Base-by-base conservation (phyloP, 768 basidiomycete genomes). In the Crassisporium funariophilum region DNA sequence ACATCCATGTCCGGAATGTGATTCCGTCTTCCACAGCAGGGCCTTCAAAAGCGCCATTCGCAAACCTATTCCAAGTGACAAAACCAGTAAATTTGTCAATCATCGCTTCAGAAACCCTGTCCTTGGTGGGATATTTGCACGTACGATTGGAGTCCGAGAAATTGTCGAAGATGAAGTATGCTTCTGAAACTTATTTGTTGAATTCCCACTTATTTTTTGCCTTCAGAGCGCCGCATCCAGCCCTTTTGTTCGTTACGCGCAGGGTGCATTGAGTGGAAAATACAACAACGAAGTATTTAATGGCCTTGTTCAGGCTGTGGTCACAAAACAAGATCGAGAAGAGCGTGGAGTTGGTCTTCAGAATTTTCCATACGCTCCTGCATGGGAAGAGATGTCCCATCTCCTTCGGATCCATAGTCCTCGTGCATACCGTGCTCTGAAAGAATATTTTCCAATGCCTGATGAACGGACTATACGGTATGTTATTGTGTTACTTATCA, bases 341-440 rank as follows among this genome's bases (percentile, higher is more conserved):
- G 55, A 56, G 3, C 54, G 59, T 0, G 68, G 68, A 0, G 55
- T 61, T 1, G 69, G 67, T 0, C 54, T 57, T 46, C 68, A 68
- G 41, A 72, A 73, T 37, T 67, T 71, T 51, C 43, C 49, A 3
- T 71, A 70, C 45, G 40, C 62, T 1, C 66, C 68, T 1, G 61
- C 49, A 0, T 61, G 56, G 22, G 58, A 64, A 4, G 65, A 73
- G 19, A 62, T 69, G 24, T 46, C 44, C 9, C 58, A 69, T 36
- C 55, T 67, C 2, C 7, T 63, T 4, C 29, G 36, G 0, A 62
- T 64, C 5, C 50, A 59, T 9, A 63, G 61, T 27, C 67, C 70
- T 4, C 41, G 51, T 2, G 57, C 61, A 0, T 67, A 71, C 37
- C 34, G 48, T 3, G 31, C 52, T 2, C 36, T 74, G 3, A 0